Evolutionary conservation across 2,329 filamentous ascomycete species (phyloP).

Genomic region (Botrytis deweyae): DNA sequence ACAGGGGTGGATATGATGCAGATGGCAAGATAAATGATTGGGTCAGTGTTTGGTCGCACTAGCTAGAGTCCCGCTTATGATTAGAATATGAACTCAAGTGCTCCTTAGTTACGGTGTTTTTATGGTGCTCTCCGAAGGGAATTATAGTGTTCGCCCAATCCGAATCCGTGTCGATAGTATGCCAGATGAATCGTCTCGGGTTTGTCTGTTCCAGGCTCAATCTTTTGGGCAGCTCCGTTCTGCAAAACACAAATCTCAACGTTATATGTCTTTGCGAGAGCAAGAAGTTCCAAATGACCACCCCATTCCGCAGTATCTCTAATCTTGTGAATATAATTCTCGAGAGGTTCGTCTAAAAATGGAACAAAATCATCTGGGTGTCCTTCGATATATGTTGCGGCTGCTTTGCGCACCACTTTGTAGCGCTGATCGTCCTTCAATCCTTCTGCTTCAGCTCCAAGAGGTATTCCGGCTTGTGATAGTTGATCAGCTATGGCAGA

Average conservation of each 20-base stretch:
- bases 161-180: conserved; percentile 93
- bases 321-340: conserved; percentile 72
- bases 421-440: conserved; percentile 52
- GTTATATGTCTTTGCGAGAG: conserved; percentile 76
- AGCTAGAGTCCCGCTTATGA: conserved; percentile 17
- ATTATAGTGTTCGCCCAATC: conserved; percentile 96
- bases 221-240: conserved; percentile 75
- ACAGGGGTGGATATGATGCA: conserved; percentile 46
- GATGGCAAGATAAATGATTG: conserved; percentile 52
- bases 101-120: conserved; percentile 19
- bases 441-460: conserved; percentile 39
- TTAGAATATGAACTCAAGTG: neutral
- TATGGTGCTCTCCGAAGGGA: conserved; percentile 58
- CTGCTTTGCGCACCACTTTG: conserved; percentile 64
- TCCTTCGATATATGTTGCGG: conserved; percentile 72
- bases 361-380: conserved; percentile 80
- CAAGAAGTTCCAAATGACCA: conserved; percentile 84
- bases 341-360: conserved; percentile 81
- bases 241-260: conserved; percentile 84
- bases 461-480: conserved; percentile 48
- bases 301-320: conserved; percentile 93
- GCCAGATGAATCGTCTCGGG: conserved; percentile 74
- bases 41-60: conserved; percentile 53
- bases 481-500: conserved; percentile 88
- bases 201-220: conserved; percentile 54